Percentiles rank a stretch among this genome's conserved stretches.
phyloP scores from a whole-genome alignment of 345 rosid species.

The Eucalyptus camaldulensis region DNA sequence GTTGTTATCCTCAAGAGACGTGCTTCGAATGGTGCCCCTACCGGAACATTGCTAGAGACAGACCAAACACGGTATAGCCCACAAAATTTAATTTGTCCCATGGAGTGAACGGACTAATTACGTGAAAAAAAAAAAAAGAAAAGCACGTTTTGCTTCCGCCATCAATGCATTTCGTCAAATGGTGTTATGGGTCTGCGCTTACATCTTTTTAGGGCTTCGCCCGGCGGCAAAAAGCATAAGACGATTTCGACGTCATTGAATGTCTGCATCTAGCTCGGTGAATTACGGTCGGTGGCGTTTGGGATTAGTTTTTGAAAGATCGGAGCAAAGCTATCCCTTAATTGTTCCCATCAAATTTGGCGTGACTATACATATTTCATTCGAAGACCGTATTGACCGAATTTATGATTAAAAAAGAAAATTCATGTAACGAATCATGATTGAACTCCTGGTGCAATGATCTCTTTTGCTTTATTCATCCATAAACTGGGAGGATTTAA shows the following conservation, averaged over 20 bases:
- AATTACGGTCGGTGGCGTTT: not conserved
- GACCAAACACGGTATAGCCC: not conserved
- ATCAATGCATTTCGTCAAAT: not conserved
- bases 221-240: not conserved
- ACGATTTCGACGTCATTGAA: not conserved
- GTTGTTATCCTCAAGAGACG: not conserved
- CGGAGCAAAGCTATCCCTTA: not conserved
- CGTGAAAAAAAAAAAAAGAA: not conserved
- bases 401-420: not conserved
- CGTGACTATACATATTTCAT: fast-evolving
- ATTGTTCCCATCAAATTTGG: not conserved
- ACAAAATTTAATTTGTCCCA: not conserved
- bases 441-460: not conserved
- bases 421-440: not conserved
- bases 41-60: not conserved
- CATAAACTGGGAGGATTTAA: not conserved
- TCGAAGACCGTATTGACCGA: not conserved
- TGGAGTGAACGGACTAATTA: not conserved
- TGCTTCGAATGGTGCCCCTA: not conserved
- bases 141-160: not conserved
- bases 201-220: not conserved
- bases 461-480: not conserved
- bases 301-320: not conserved
- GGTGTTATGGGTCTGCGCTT: not conserved
- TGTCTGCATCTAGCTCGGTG: not conserved